Evolutionary conservation across 345 rosid genomes (phyloP), one percentile per base, ranked within the genome.

Genomic region (Aegle marmelos): DNA sequence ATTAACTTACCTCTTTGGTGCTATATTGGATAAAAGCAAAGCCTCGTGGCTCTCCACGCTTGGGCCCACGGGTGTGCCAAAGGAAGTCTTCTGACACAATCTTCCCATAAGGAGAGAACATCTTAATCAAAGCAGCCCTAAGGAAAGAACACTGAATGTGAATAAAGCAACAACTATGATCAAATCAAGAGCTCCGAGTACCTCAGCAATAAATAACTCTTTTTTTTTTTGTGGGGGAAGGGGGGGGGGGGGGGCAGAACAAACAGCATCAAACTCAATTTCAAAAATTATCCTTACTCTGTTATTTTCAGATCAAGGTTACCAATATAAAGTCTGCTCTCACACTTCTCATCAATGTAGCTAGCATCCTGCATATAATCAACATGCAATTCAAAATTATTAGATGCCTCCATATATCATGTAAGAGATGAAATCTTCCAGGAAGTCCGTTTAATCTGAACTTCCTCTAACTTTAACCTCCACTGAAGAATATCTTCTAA

Each of bases 1-100:
- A 80, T 79, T 79, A 83, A 78, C 82, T 83, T 90, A 95, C 98
- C 98, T 90, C 97, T 90, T 90, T 90, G 57, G 77, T 58, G 84
- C 89, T 93, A 80, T 83, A 95, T 73, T 95, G 90, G 72, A 95
- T 81, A 83, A 93, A 95, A 66, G 97, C 98, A 68, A 85, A 95
- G 21, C 98, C 98, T 22, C 98, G 90, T 50, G 98, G 98, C 70
- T 89, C 91, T 80, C 98, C 98, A 17, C 91, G 94, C 82, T 89
- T 95, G 30, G 98, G 95, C 7, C 98, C 98, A 4, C 93, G 93
- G 25, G 95, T 93, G 77, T 95, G 98, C 98, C 98, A 95, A 5
- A 93, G 83, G 83, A 89, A 95, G 79, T 95, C 98, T 84, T 95
- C 98, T 1, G 98, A 90, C 65, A 89, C 79, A 71, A 93, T 90